phyloP scores from a whole-genome alignment of 106 monocot genomes.

The Acorus calamus region DNA sequence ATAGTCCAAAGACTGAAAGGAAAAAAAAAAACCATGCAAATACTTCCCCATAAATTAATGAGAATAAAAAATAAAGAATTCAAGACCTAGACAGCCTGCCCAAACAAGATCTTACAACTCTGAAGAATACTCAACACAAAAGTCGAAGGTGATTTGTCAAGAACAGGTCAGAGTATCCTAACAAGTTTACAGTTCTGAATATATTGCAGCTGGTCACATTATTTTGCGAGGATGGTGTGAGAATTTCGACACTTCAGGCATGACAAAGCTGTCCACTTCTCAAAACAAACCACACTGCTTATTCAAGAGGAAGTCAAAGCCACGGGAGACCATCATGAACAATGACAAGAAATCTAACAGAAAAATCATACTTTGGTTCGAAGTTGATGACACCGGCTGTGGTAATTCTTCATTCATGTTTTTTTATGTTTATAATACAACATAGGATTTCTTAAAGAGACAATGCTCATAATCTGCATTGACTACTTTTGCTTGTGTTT shows the following conservation, averaged over 20 bases:
- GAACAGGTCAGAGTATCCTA: too few relatives aligned
- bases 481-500: too few relatives aligned
- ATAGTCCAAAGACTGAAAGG: too few relatives aligned
- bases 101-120: too few relatives aligned
- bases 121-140: too few relatives aligned
- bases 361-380: conserved; percentile 40
- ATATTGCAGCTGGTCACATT: conserved; percentile 36
- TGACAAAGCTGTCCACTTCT: neutral
- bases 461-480: too few relatives aligned
- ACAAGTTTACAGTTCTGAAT: neutral
- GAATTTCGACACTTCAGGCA: conserved; percentile 4
- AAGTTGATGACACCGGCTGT: conserved; percentile 59
- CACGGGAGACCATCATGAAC: conserved; percentile 9
- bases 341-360: conserved; percentile 10
- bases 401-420: conserved; percentile 17
- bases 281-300: neutral
- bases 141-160: too few relatives aligned
- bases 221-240: conserved; percentile 50
- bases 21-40: too few relatives aligned
- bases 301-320: conserved; percentile 8
- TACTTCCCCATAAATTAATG: too few relatives aligned
- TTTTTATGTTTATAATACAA: neutral
- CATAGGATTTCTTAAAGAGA: neutral
- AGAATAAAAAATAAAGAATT: too few relatives aligned
- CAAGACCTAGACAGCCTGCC: too few relatives aligned